phyloP scores from a whole-genome alignment of 1,139 yeast species.

The Candida sp. region DNA sequence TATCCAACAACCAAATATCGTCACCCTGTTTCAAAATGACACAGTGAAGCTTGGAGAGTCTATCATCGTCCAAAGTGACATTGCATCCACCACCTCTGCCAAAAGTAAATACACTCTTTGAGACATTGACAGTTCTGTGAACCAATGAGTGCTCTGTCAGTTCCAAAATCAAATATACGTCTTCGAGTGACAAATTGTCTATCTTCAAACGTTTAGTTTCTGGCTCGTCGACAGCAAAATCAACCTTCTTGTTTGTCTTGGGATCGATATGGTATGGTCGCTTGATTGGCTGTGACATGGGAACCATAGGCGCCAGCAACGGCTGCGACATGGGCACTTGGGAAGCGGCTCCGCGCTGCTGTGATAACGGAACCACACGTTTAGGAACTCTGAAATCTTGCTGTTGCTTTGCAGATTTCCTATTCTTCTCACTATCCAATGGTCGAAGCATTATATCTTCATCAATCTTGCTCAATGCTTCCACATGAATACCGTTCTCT shows the following conservation, averaged over 20 bases:
- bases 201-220: conserved; percentile 6
- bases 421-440: conserved; percentile 31
- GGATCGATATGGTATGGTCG: conserved; percentile 10
- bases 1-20: conserved; percentile 83
- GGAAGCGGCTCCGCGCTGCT: conserved; percentile 34
- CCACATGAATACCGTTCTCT: conserved; percentile 50
- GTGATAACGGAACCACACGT: conserved; percentile 38
- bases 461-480: conserved; percentile 46
- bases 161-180: conserved; percentile 23
- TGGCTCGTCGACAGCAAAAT: conserved; percentile 14
- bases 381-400: conserved; percentile 49
- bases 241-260: conserved; percentile 6
- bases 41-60: conserved; percentile 88
- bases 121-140: conserved; percentile 53
- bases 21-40: conserved; percentile 62
- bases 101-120: conserved; percentile 65
- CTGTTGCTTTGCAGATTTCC: conserved; percentile 23
- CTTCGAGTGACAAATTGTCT: conserved; percentile 1
- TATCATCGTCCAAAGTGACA: conserved; percentile 63
- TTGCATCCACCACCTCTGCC: conserved; percentile 71
- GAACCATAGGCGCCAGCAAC: conserved; percentile 15
- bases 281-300: conserved; percentile 15
- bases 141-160: conserved; percentile 35
- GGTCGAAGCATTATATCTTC: conserved; percentile 52
- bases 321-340: conserved; percentile 48